Evolutionary conservation across 2,329 filamentous ascomycete genomes (phyloP).

Genomic region (Aureobasidium vineae): DNA sequence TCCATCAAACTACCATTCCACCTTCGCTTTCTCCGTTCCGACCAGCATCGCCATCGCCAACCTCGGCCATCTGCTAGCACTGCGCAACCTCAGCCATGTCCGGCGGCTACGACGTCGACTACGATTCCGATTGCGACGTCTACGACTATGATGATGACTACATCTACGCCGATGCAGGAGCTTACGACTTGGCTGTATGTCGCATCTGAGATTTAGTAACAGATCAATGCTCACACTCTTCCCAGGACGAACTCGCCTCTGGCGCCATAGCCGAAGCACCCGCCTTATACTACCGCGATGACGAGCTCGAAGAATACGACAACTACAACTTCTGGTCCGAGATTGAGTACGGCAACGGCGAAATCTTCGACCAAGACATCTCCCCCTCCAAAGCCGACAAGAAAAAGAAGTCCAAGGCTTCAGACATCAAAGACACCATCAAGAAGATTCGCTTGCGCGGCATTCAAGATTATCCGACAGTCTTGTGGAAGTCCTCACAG

Average conservation of each 20-base stretch:
- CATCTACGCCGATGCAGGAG: slow-evolving; percentile 48
- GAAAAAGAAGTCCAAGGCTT: slow-evolving; percentile 32
- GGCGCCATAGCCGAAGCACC: slow-evolving; percentile 47
- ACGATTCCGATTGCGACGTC: slow-evolving; percentile 44
- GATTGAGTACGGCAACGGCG: slow-evolving; percentile 49
- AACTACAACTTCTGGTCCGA: slow-evolving; percentile 51
- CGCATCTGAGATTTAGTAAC: background rate
- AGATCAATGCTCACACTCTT: background rate
- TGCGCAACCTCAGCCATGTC: background rate
- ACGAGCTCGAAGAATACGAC: slow-evolving; percentile 46
- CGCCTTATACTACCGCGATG: slow-evolving; percentile 37
- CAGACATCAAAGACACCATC: slow-evolving; percentile 27
- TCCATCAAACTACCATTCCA: background rate
- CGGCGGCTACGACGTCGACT: slow-evolving; percentile 24
- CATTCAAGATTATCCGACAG: slow-evolving; percentile 19
- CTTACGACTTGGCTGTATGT: slow-evolving; percentile 41
- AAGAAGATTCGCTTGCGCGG: slow-evolving; percentile 21
- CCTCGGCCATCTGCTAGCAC: background rate
- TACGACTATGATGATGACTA: slow-evolving; percentile 43
- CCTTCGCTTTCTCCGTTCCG: background rate
- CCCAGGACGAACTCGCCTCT: slow-evolving; percentile 51
- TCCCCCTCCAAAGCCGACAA: slow-evolving; percentile 32
- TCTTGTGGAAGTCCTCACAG: slow-evolving; percentile 10
- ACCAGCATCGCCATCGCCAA: background rate
- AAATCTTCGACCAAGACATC: slow-evolving; percentile 43